These are phyloP conservation scores for Suillus spraguei DNA, from an alignment of 768 basidiomycete genomes.

Conservation along the genomic window DNA sequence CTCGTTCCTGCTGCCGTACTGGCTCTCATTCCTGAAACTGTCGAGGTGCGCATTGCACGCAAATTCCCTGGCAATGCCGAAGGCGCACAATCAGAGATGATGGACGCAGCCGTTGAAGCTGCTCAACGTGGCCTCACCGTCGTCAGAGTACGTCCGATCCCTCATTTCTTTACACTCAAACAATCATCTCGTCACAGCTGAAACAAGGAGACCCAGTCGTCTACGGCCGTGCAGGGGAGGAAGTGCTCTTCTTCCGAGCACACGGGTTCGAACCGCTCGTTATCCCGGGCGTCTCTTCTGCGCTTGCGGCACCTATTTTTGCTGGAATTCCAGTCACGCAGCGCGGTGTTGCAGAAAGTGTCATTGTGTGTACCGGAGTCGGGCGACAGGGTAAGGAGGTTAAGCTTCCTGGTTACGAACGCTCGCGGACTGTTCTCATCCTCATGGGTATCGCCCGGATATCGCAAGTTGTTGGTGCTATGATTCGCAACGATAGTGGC, in stretches of 20 bases:
- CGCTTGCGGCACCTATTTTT: slow-evolving; percentile 86
- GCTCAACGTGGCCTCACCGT: slow-evolving; percentile 82
- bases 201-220: slow-evolving; percentile 98
- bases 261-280: slow-evolving; percentile 84
- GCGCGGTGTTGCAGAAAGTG: slow-evolving; percentile 88
- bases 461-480: slow-evolving; percentile 63
- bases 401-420: slow-evolving; percentile 84
- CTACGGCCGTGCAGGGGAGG: slow-evolving; percentile 94
- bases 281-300: slow-evolving; percentile 89
- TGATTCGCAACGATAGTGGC: slow-evolving; percentile 34
- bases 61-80: slow-evolving; percentile 99
- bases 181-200: slow-evolving; percentile 47
- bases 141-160: slow-evolving; percentile 63
- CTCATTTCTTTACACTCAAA: background rate
- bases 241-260: slow-evolving; percentile 88
- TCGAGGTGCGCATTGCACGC: slow-evolving; percentile 84
- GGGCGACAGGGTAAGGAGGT: slow-evolving; percentile 85
- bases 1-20: slow-evolving; percentile 91
- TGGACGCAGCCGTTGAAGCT: slow-evolving; percentile 87
- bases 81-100: slow-evolving; percentile 91
- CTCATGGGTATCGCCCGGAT: slow-evolving; percentile 97
- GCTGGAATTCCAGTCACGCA: slow-evolving; percentile 95
- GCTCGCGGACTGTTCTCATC: slow-evolving; percentile 77
- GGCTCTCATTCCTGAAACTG: slow-evolving; percentile 71
- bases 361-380: slow-evolving; percentile 93